Evolutionary conservation across 768 basidiomycete genomes (phyloP).

Genomic region (Phlegmacium glaucopus): DNA sequence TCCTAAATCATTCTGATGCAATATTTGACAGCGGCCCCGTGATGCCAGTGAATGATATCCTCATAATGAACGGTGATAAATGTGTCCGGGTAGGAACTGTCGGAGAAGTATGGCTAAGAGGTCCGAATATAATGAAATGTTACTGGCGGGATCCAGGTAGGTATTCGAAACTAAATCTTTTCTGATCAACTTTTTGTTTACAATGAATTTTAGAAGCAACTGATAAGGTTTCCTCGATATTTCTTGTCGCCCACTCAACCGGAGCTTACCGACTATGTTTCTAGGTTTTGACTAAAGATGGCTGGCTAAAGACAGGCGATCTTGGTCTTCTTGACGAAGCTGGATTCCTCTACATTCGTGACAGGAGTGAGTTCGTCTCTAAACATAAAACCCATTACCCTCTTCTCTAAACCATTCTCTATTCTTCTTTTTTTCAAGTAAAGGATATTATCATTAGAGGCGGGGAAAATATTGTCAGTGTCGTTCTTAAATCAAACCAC

Average conservation of each 20-base stretch:
- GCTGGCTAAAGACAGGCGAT: slow-evolving; percentile 57
- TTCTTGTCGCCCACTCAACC: too few species aligned
- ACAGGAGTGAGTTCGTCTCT: slow-evolving; percentile 35
- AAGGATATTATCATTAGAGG: slow-evolving; percentile 66
- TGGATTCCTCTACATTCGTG: slow-evolving; percentile 59
- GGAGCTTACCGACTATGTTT: neutral
- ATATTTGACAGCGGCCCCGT: slow-evolving; percentile 42
- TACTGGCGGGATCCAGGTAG: slow-evolving; percentile 59
- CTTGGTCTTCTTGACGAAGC: slow-evolving; percentile 49
- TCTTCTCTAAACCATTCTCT: neutral
- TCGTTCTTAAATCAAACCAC: too few species aligned
- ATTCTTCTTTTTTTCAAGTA: slow-evolving; percentile 29
- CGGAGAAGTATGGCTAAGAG: slow-evolving; percentile 54
- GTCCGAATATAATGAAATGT: slow-evolving; percentile 59
- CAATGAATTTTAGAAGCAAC: slow-evolving; percentile 34
- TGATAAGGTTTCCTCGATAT: slow-evolving; percentile 23
- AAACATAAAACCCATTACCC: neutral
- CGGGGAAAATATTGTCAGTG: slow-evolving; percentile 59
- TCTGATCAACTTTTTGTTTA: too few species aligned
- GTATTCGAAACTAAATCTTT: slow-evolving; percentile 1
- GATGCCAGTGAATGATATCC: slow-evolving; percentile 52
- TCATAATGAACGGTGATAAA: slow-evolving; percentile 41
- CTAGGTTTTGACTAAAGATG: slow-evolving; percentile 42
- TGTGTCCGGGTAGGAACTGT: slow-evolving; percentile 32
- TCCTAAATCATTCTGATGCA: slow-evolving; percentile 1